A percentile compares a stretch with the other conserved stretches of the same genome.
Conservation (phyloP, 805 yeast species). For the Candida boidinii region DNA sequence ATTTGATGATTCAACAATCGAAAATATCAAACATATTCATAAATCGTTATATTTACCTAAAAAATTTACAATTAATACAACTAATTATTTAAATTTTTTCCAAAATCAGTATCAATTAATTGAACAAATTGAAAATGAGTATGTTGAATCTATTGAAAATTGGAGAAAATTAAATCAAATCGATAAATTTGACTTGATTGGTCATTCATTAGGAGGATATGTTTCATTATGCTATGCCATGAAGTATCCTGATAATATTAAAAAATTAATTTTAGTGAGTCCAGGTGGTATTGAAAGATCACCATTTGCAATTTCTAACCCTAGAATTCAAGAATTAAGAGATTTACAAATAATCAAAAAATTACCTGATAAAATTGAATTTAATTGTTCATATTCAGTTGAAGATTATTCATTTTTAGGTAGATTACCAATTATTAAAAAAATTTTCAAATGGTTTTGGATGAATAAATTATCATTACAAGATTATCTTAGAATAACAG, state of each 20-base stretch:
- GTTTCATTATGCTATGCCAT: constrained; percentile 57
- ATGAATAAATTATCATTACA: constrained; percentile 36
- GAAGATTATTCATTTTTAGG: constrained; percentile 36
- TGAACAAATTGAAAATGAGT: constrained; percentile 42
- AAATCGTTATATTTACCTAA: constrained; percentile 16
- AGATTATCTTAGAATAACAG: constrained; percentile 35
- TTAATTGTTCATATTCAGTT: constrained; percentile 34
- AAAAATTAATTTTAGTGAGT: constrained; percentile 51
- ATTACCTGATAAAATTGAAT: constrained; percentile 1
- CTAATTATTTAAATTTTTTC: constrained; percentile 20
- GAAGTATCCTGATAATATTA: constrained; percentile 45
- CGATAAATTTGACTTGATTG: constrained; percentile 51
- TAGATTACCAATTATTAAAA: constrained; percentile 33
- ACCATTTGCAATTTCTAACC: constrained; percentile 48
- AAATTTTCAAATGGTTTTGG: constrained; percentile 29
- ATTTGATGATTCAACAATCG: constrained; percentile 12
- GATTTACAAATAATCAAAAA: not conserved
- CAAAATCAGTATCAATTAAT: constrained; percentile 30
- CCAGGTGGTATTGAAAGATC: constrained; percentile 77
- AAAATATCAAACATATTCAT: constrained; percentile 15
- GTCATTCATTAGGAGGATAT: constrained; percentile 78
- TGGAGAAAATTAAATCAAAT: constrained; percentile 51
- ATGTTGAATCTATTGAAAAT: constrained; percentile 48
- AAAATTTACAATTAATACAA: constrained; percentile 6
- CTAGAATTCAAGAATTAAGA: constrained; percentile 11